A percentile compares a stretch with the other conserved stretches of the same genome.
These are phyloP conservation scores for Linnemannia elongata DNA, from an alignment of 192 early-diverging fungal species.

Conservation along the genomic window DNA sequence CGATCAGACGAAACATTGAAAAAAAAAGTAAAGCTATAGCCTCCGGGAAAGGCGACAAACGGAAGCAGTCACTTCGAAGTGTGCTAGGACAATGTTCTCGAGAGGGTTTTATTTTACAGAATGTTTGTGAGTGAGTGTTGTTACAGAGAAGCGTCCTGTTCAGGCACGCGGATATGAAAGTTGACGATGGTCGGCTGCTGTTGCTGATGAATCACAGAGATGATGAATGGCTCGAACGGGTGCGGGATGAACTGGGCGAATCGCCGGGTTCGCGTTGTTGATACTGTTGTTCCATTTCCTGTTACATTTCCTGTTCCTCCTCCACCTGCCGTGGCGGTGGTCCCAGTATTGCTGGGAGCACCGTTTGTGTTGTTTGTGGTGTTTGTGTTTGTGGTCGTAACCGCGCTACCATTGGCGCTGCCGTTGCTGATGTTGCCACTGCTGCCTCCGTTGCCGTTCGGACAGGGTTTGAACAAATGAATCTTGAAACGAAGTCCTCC, in stretches of 20 bases:
- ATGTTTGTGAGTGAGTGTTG: conserved; percentile 4
- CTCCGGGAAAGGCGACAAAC: not conserved
- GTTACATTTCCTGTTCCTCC: not conserved
- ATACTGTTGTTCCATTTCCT: not conserved
- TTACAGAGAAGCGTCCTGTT: conserved; percentile 22
- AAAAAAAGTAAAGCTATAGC: not conserved
- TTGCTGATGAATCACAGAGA: conserved; percentile 65
- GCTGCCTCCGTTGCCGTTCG: not conserved
- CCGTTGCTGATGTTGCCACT: conserved; percentile 20
- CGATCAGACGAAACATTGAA: not conserved
- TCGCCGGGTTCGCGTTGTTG: conserved; percentile 51
- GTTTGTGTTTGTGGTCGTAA: not conserved
- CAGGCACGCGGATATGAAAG: conserved; percentile 60
- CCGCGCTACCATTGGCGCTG: not conserved
- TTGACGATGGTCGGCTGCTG: conserved; percentile 61
- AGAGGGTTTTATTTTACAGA: not conserved
- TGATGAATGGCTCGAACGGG: conserved; percentile 77
- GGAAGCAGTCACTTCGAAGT: not conserved
- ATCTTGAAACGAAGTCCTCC: conserved; percentile 73
- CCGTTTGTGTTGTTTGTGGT: conserved; percentile 11
- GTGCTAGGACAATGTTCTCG: not conserved
- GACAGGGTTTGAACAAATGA: conserved; percentile 35
- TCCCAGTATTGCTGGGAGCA: not conserved
- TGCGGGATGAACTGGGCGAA: conserved; percentile 75
- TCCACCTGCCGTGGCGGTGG: not conserved